Base-by-base conservation (phyloP, 371 early-diverging fungal genomes). In the Mortierella sp. region DNA sequence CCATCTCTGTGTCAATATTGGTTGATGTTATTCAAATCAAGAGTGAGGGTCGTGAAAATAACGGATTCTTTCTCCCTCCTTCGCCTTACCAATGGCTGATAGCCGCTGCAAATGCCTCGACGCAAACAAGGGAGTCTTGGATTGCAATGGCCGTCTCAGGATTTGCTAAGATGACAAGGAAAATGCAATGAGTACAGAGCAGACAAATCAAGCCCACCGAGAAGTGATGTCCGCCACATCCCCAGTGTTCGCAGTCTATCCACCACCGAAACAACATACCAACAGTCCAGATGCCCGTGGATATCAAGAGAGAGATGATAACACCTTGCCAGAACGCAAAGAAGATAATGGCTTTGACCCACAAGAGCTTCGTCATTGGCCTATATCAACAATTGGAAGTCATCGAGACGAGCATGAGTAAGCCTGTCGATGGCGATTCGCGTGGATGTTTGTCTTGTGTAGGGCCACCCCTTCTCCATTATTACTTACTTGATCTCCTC, bases 311-410 rank as follows among this genome's bases (percentile, higher is more conserved):
- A 10, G 98, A 92, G 39, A 98, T 84, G 19, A 89, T 85, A 21
- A 98, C 81, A n/a, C 96, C 91, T 78, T 98, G 98, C 96, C 97
- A 98, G 76, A 94, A 98, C 0, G 97, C 93, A 72, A 98, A 93
- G 74, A 97, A 97, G 55, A 98, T 90, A 38, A 96, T 91, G 5
- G 94, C 93, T 79, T 98, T 98, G 71, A 98, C 90, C 64, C 95
- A 95, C 16, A 97, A 79, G 62, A 98, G 97, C 76, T 98, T 98
- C 13, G 97, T 95, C 27, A 96, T 68, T 8, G 97, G 96, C 47
- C 95, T 91, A 71, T 24, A 18, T 34, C 27, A 38, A 27, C 27
- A 64, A 61, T 41, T 30, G 26, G 19, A 24, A 13, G 24, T n/a
- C 21, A 27, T 41, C 23, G 24, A n/a, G 8, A 27, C 38, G 13